phyloP scores from a whole-genome alignment of 345 rosid genomes.

The Bruguiera sexangula region DNA sequence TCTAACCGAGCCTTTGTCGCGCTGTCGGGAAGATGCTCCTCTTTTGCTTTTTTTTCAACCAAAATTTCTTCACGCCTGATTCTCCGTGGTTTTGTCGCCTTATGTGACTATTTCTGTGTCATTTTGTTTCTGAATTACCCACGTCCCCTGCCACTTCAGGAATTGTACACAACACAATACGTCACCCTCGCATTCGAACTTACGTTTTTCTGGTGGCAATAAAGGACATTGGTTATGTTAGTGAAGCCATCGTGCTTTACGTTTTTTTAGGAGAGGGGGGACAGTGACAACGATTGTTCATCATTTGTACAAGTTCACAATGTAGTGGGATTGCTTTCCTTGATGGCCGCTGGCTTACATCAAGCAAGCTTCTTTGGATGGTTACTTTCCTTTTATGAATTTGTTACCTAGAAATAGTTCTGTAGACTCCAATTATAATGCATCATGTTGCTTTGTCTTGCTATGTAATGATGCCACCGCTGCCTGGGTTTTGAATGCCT shows the following conservation, averaged over 20 bases:
- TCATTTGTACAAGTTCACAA: not conserved
- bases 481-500: conserved; percentile 2
- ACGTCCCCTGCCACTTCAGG: conserved; percentile 17
- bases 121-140: conserved; percentile 17
- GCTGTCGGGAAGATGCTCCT: conserved; percentile 44
- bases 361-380: not conserved
- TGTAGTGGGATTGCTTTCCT: too few species aligned
- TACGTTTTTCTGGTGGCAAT: not conserved
- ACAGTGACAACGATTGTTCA: conserved; percentile 19
- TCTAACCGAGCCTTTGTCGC: conserved; percentile 38
- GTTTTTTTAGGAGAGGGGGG: conserved; percentile 17
- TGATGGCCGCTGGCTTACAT: not conserved
- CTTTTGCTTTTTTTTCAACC: conserved; percentile 5
- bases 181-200: not conserved
- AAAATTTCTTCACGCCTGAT: conserved; percentile 45
- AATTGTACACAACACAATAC: not conserved
- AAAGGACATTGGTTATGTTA: not conserved
- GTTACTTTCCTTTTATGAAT: conserved; percentile 1
- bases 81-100: conserved; percentile 63
- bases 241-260: conserved; percentile 13
- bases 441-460: conserved; percentile 11
- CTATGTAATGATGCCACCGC: conserved; percentile 5
- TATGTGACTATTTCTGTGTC: conserved; percentile 25
- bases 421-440: not conserved
- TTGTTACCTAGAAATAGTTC: not conserved